Evolutionary conservation across 257 asterid species (phyloP), one percentile per base, ranked within the genome.

Genomic region (Fraxinus anomala): DNA sequence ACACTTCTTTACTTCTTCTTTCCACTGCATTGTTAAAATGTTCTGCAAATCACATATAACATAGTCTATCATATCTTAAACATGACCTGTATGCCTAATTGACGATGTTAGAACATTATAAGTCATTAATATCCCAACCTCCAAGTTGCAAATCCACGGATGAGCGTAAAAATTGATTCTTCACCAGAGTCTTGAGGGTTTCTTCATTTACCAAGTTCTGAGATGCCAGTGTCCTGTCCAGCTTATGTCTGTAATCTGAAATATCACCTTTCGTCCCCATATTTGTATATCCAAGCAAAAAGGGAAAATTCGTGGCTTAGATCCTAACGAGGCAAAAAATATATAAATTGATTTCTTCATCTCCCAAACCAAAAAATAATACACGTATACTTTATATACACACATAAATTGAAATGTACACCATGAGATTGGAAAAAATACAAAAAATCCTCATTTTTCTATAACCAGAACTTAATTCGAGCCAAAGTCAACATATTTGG

Each of bases 1-100:
- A 88, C 70, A 93, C 82, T 86, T 93, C 93, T 77, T 81, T 81
- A 75, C 96, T 91, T 89, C 96, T 91, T 81, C 78, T 83, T 73
- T 86, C 90, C 63, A 89, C 89, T 66, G 85, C 82, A 33, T 72
- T 24, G 51, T 88, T 96, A 40, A 71, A 42, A 81, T 76, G 84
- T 37, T 85, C 99, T 95, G 88, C 80, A 80, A 82, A 76, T 37
- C 73, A 83, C 67, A 83, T 17, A 42, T 3, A 76, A 66, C 76
- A 21, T 5, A 71, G 17, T 19, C n/a, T 21, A 26, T 51, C 11
- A 37, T 47, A 73, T 70, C 73, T 28, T 26, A 70, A 66, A 16
- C 75, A 21, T 39, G 54, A 44, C 2, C 16, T 72, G 42, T 14
- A 5, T 66, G 17, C 72, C 36, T 26, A 63, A 65, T 59, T 19